Base-by-base conservation (phyloP, 306 rosid genomes). In the Ormosia semicastrata region DNA sequence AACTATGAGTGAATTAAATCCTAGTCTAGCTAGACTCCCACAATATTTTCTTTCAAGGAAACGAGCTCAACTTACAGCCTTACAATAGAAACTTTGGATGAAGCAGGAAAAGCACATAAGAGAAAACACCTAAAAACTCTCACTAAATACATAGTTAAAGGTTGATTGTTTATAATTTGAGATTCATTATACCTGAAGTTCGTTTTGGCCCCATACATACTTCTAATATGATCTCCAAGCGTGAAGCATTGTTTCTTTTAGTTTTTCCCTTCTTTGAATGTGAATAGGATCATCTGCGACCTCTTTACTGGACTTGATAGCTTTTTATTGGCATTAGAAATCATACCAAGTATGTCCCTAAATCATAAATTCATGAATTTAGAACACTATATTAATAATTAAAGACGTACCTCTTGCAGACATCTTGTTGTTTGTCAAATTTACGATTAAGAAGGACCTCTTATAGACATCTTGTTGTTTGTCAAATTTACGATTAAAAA, bases 171-270 rank as follows among this genome's bases (percentile, higher is more conserved):
- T 37, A 40, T 17, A 53, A 10, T 36, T 4, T 24, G 34, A n/a
- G 57, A 53, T 71, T 36, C 29, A 34, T 17, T 37, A 37, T 57
- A 89, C 96, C 91, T 91, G 96, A 85, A 91, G 93, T 85, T 91
- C 96, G 59, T 91, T 93, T 74, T 89, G 88, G 67, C 93, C 96
- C 96, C 96, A 91, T 5, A 93, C 93, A 74, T 85, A 91, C 52
- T 87, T 88, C 83, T 86, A 92, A 29, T 91, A 91, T 57, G 96
- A 91, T 85, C 81, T 83, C 96, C 96, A 91, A 33, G 96, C 93
- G 46, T 89, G 96, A 69, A 88, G 66, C 93, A 88, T 89, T 59
- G 96, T 93, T 76, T 91, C 96, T 73, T 86, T 91, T 32, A 91
- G 93, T 75, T 88, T 91, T 62, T 88, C 86, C 84, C 89, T 83